These are phyloP conservation scores for Acanthamoeba polyphaga DNA, from an alignment of 208 protist genomes.

Conservation along the genomic window DNA sequence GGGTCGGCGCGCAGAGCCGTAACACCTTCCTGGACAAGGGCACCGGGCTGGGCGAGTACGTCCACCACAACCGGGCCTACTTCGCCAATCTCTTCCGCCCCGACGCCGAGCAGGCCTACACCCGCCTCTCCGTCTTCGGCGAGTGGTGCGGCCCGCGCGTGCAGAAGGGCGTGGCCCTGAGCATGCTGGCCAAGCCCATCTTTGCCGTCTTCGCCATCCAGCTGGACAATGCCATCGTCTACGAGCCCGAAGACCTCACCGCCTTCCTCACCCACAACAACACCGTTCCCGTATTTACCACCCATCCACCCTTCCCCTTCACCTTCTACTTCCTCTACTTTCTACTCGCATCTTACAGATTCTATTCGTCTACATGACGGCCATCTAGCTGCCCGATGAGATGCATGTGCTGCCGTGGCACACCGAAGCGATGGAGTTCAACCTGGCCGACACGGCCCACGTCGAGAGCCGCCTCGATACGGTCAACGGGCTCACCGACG, in stretches of 20 bases:
- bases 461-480: constrained; percentile 20
- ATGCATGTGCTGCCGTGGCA: constrained; percentile 62
- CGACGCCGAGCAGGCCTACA: neutral
- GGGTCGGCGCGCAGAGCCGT: constrained; percentile 48
- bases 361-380: too few relatives aligned
- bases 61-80: constrained; percentile 30
- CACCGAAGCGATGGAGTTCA: constrained; percentile 33
- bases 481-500: constrained; percentile 16
- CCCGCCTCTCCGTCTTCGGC: constrained; percentile 39
- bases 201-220: constrained; percentile 69
- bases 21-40: constrained; percentile 27
- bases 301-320: neutral
- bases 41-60: constrained; percentile 29
- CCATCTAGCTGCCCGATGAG: neutral
- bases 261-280: constrained; percentile 51
- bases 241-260: constrained; percentile 23
- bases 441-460: constrained; percentile 46
- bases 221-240: constrained; percentile 37
- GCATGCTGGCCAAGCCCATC: neutral
- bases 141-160: constrained; percentile 67
- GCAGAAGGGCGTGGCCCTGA: constrained; percentile 58
- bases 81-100: constrained; percentile 25
- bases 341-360: neutral
- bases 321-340: neutral
- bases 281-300: neutral